Conservation (phyloP, 345 rosid species). For the Alliaria petiolata region DNA sequence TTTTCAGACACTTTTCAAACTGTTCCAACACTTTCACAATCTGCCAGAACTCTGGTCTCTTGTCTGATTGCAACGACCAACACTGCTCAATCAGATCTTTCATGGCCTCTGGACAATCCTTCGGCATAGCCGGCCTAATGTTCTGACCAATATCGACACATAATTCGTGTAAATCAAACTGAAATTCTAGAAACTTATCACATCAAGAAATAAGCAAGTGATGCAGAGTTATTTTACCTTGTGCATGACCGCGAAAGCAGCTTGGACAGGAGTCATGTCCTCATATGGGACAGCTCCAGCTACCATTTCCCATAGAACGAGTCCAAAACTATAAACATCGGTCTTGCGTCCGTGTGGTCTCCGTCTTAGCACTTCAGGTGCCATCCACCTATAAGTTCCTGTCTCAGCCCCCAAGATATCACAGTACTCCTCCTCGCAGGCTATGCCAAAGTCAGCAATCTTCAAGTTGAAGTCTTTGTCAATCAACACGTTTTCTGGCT, state of each 20-base stretch:
- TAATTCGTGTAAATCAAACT: background rate
- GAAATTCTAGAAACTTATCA: background rate
- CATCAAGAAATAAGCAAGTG: background rate
- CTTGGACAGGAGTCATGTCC: slow-evolving; percentile 74
- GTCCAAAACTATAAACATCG: slow-evolving; percentile 81
- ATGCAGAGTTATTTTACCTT: slow-evolving; percentile 41
- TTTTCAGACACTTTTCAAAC: slow-evolving; percentile 46
- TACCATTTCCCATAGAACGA: slow-evolving; percentile 82
- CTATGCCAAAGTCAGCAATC: slow-evolving; percentile 91
- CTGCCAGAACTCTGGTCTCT: slow-evolving; percentile 86
- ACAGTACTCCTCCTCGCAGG: slow-evolving; percentile 67
- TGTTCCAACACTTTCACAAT: slow-evolving; percentile 71
- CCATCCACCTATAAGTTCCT: slow-evolving; percentile 94
- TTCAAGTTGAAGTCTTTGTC: slow-evolving; percentile 57
- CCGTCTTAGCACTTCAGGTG: slow-evolving; percentile 77
- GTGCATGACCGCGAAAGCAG: slow-evolving; percentile 78
- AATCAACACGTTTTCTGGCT: slow-evolving; percentile 77
- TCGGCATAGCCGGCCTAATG: slow-evolving; percentile 57
- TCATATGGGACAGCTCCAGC: slow-evolving; percentile 77
- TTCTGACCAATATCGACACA: slow-evolving; percentile 40
- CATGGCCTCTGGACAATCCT: slow-evolving; percentile 54
- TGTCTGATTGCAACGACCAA: slow-evolving; percentile 67
- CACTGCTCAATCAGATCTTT: slow-evolving; percentile 72
- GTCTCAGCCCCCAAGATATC: slow-evolving; percentile 60
- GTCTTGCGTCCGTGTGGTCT: slow-evolving; percentile 60